Evolutionary conservation across 164 flowering plant genomes (phyloP).

Genomic region (Brasenia schreberi): DNA sequence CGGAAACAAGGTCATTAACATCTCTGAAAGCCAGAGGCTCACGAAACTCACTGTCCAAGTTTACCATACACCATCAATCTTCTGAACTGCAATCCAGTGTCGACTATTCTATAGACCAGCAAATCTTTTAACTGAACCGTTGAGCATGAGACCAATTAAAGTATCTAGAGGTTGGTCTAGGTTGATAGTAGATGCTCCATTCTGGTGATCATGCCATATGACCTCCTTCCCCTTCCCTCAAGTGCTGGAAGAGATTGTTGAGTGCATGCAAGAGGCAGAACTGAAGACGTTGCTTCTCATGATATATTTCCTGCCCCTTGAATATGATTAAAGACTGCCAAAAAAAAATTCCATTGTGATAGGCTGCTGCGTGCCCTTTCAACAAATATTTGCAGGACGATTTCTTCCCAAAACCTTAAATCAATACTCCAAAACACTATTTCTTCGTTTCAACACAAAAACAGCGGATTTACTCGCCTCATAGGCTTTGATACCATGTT

Average conservation of each 20-base stretch:
- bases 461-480: too few species aligned
- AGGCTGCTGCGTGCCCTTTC: too few species aligned
- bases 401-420: too few species aligned
- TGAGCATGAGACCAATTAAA: constrained; percentile 75
- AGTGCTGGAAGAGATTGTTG: constrained; percentile 96
- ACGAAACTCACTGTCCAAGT: constrained; percentile 85
- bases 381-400: too few species aligned
- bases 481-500: too few species aligned
- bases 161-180: constrained; percentile 33
- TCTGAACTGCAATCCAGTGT: constrained; percentile 75
- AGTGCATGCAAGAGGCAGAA: constrained; percentile 89
- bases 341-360: too few species aligned
- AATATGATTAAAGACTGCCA: too few species aligned
- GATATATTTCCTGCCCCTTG: constrained; percentile 35
- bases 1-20: too few species aligned
- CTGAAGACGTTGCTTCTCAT: constrained; percentile 80
- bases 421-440: too few species aligned
- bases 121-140: constrained; percentile 50
- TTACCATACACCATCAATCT: constrained; percentile 71
- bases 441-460: too few species aligned
- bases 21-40: constrained; percentile 39
- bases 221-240: constrained; percentile 68
- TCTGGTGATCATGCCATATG: constrained; percentile 80
- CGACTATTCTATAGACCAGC: constrained; percentile 77
- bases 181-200: constrained; percentile 50